Evolutionary conservation across 495 filamentous ascomycete species (phyloP).

Genomic region (Lophiotrema nucula): DNA sequence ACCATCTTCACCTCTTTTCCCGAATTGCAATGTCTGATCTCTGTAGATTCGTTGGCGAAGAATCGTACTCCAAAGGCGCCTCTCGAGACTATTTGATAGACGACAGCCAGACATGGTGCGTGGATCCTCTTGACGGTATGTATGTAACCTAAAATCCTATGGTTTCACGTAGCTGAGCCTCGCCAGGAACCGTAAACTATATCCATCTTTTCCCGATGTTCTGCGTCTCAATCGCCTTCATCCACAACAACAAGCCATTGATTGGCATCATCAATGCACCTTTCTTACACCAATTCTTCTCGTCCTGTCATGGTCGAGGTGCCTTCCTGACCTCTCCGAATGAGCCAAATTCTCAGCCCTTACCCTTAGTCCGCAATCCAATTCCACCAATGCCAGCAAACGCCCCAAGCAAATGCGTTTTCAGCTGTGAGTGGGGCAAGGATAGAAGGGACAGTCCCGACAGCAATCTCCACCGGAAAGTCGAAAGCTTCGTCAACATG

Average conservation of each 20-base stretch:
- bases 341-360: constrained; percentile 51
- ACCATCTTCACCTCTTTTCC: not conserved
- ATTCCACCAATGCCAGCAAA: constrained; percentile 59
- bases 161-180: not conserved
- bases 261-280: constrained; percentile 69
- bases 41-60: constrained; percentile 68
- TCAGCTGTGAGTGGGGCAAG: constrained; percentile 72
- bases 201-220: constrained; percentile 73
- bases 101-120: constrained; percentile 63
- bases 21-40: not conserved
- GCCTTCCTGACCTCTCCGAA: constrained; percentile 66
- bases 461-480: constrained; percentile 64
- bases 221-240: constrained; percentile 65
- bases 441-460: constrained; percentile 60
- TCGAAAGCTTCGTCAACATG: constrained; percentile 70
- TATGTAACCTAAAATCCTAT: not conserved
- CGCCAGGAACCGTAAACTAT: constrained; percentile 64
- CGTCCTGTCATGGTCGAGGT: constrained; percentile 57
- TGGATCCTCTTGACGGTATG: constrained; percentile 63
- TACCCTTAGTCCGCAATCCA: constrained; percentile 59
- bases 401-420: constrained; percentile 64
- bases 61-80: constrained; percentile 61
- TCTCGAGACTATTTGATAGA: constrained; percentile 62
- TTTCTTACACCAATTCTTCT: constrained; percentile 63
- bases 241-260: constrained; percentile 53